phyloP scores from a whole-genome alignment of 495 filamentous ascomycete species.

The Penicillium fimorum region DNA sequence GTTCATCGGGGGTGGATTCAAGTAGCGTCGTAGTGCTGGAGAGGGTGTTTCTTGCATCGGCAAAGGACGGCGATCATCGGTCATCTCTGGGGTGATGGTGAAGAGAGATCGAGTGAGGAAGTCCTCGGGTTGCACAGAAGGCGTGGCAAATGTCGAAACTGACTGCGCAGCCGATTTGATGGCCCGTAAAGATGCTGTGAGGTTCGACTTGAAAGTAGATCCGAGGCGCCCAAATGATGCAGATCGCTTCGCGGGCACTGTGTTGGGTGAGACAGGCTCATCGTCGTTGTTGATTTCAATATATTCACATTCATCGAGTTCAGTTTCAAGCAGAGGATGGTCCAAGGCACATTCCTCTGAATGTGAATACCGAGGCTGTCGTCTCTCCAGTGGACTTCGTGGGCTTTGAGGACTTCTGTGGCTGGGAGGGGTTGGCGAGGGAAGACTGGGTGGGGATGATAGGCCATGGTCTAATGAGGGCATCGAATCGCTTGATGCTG shows the following conservation, averaged over 20 bases:
- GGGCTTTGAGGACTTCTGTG: constrained; percentile 30
- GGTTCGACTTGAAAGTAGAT: constrained; percentile 82
- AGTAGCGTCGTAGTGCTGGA: constrained; percentile 84
- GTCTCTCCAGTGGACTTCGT: constrained; percentile 35
- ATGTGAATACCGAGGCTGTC: constrained; percentile 41
- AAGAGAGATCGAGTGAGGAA: constrained; percentile 83
- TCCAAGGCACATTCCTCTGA: constrained; percentile 54
- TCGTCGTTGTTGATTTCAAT: constrained; percentile 20
- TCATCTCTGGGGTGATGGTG: constrained; percentile 76
- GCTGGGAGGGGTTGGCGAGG: constrained; percentile 34
- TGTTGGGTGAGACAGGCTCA: constrained; percentile 21
- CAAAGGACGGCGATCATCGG: constrained; percentile 85
- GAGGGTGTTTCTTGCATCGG: constrained; percentile 72
- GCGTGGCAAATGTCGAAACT: constrained; percentile 71
- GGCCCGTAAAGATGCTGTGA: constrained; percentile 86
- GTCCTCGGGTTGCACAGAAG: constrained; percentile 79
- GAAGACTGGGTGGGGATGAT: constrained; percentile 46
- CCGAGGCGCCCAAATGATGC: constrained; percentile 34
- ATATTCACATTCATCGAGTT: constrained; percentile 32
- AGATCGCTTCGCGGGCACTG: constrained; percentile 23
- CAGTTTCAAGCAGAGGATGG: constrained; percentile 54
- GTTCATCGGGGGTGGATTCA: constrained; percentile 83
- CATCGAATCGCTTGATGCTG: constrained; percentile 59
- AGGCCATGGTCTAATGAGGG: constrained; percentile 59
- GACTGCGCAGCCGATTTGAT: constrained; percentile 82